Evolutionary conservation across 371 early-diverging fungal species (phyloP).

Genomic region (Batkoa obscura): DNA sequence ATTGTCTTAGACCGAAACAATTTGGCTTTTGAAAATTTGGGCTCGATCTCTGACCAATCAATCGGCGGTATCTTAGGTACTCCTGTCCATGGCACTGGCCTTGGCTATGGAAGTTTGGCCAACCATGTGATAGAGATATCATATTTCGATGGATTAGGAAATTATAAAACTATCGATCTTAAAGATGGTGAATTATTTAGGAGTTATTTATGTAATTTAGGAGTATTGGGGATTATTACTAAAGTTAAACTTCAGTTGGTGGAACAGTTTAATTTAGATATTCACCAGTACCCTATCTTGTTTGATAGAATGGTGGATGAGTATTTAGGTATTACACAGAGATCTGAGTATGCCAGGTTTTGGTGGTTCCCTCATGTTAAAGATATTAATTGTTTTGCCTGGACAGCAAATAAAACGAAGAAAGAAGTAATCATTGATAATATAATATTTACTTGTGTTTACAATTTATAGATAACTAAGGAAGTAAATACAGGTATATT

Average conservation of each 20-base stretch:
- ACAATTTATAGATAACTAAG: not conserved
- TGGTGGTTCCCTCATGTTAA: conserved; percentile 64
- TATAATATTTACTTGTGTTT: not conserved
- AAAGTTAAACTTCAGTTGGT: conserved; percentile 50
- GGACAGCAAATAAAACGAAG: conserved; percentile 47
- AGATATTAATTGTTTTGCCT: conserved; percentile 50
- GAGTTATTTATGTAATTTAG: conserved; percentile 55
- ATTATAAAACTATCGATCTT: conserved; percentile 17
- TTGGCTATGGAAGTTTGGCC: conserved; percentile 41
- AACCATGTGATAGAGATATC: conserved; percentile 25
- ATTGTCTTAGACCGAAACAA: conserved; percentile 28
- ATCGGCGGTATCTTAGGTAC: conserved; percentile 60
- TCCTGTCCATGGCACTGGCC: conserved; percentile 67
- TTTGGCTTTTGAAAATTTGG: conserved; percentile 50
- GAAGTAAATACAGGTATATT: conserved; percentile 17
- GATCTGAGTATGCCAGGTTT: conserved; percentile 54
- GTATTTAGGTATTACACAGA: conserved; percentile 22
- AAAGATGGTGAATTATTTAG: conserved; percentile 26
- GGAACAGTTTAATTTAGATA: conserved; percentile 40
- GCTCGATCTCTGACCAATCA: conserved; percentile 68
- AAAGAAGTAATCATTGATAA: conserved; percentile 12
- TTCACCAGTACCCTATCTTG: conserved; percentile 40
- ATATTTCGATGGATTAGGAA: not conserved
- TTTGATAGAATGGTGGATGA: conserved; percentile 31
- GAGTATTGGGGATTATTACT: conserved; percentile 55